Base-by-base conservation (phyloP, 495 filamentous ascomycete genomes). In the Paragyromitra xinjiangensis region DNA sequence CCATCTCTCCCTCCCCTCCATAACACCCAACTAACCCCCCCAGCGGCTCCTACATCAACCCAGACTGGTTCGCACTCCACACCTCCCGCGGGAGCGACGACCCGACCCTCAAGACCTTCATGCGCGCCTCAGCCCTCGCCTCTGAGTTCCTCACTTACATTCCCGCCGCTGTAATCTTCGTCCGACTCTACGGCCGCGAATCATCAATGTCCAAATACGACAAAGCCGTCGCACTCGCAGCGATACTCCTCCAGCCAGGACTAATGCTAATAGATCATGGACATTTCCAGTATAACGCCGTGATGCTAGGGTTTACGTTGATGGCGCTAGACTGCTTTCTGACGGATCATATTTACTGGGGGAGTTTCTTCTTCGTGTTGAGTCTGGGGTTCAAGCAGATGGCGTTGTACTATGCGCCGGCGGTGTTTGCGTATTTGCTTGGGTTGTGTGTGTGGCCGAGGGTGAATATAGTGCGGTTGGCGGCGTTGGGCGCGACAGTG, bases 201-300 rank as follows among this genome's bases (percentile, higher is more conserved):
- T 88, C 90, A 73, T 88, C 89, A 58, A 89, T 97, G 70, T 88
- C 87, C 75, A 79, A 73, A 64, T 83, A 83, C 73, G 81, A 83
- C 59, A 81, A 80, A 44, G 74, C 71, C 0, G 90, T 97, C 74
- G 94, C 95, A 1, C 89, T 98, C 8, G 91, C 91, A 24, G 95
- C 94, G 0, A 91, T 98, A 64, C 87, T 99, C 37, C 91, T 99
- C 88, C 96, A 99, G 80, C 95, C 95, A 6, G 91, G 89, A 1
- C 93, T 92, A 6, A 95, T 98, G 67, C 88, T 99, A 12, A 92
- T 98, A 79, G 95, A 99, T 79, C 95, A 98, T 81, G 92, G 93
- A n/a, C 95, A 99, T 84, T 99, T 99, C 83, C 95, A 99, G 84
- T 99, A 97, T 83, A 99, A 99, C 83, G 95, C 94, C 0, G 94